Base-by-base conservation (phyloP, 75 land plant species). In the Selaginella moellendorffii region DNA sequence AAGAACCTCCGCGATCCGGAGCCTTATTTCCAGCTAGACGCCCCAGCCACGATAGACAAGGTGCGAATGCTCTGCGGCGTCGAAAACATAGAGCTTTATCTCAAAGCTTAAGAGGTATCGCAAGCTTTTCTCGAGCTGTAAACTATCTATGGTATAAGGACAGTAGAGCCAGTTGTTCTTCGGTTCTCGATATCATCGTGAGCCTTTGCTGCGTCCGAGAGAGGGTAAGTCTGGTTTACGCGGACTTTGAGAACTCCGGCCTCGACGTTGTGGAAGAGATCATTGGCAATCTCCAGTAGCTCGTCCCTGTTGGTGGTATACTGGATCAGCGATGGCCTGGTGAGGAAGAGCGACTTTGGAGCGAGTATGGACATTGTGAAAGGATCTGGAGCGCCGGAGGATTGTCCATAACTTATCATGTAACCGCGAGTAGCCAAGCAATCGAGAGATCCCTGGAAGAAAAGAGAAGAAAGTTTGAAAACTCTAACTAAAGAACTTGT, bases 161-260 rank as follows among this genome's bases (percentile, higher is more conserved):
- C 84, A 31, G 82, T 70, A 1, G 90, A 85, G 1, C 97, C 97
- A 31, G 81, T 75, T 14, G 97, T 92, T 63, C 77, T 81, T 29
- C 97, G 70, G 21, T 31, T 68, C 72, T 85, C 85, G 1, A 92
- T 81, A 52, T 88, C 97, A 0, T 65, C 68, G 73, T 92, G 97
- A 0, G 90, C 97, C 61, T 78, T 76, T n/a, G 86, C 97, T 21
- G 89, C 95, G 31, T 85, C 63, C 0, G 95, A 83, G n/a, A 92
- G 67, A 23, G 89, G 84, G 61, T 85, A 92, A 0, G 62, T 81
- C 27, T 82, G 89, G 29, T 85, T 85, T 8, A 85, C 80, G 18
- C 80, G 86, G 30, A 79, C 81, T 22, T 63, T 63, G 42, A 92
- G 61, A 2, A 78, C 63, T n/a, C 97, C 95, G 2, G 78, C 62